phyloP scores from a whole-genome alignment of 208 protist species.

The Porcisia hertigi region DNA sequence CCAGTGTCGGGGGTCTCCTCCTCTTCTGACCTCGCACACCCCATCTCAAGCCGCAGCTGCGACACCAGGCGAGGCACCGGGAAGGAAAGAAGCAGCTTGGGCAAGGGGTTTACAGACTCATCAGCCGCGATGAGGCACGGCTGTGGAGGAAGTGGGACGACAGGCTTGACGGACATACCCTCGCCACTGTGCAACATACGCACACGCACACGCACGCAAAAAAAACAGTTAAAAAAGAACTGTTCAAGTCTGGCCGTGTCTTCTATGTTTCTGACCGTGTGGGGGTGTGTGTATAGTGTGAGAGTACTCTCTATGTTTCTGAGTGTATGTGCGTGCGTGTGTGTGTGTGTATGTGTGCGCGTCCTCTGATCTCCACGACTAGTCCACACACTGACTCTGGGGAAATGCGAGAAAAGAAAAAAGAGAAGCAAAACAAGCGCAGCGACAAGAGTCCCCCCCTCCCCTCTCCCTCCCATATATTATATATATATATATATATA shows the following conservation, averaged over 20 bases:
- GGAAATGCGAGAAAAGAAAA: background rate
- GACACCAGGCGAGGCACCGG: conserved; percentile 36
- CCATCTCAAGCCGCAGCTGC: conserved; percentile 28
- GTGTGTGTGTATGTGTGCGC: background rate
- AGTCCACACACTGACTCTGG: too few species aligned
- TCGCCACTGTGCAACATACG: background rate
- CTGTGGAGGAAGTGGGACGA: conserved; percentile 12
- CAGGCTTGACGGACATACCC: background rate
- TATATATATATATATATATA: background rate
- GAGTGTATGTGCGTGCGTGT: background rate
- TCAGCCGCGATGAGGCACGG: conserved; percentile 30
- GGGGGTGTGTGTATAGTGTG: background rate
- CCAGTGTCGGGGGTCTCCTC: conserved; percentile 9
- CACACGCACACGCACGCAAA: background rate
- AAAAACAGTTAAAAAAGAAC: too few species aligned
- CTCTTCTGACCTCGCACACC: conserved; percentile 1
- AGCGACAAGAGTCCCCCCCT: background rate
- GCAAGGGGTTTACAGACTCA: conserved; percentile 39
- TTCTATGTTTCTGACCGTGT: background rate
- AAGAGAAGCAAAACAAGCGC: background rate
- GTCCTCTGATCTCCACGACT: background rate
- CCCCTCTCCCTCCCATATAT: too few species aligned
- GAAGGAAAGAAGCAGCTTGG: conserved; percentile 56
- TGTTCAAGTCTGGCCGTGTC: background rate
- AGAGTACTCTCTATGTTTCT: background rate